Base-by-base conservation (phyloP, 768 basidiomycete genomes). In the Podaxis sp. region DNA sequence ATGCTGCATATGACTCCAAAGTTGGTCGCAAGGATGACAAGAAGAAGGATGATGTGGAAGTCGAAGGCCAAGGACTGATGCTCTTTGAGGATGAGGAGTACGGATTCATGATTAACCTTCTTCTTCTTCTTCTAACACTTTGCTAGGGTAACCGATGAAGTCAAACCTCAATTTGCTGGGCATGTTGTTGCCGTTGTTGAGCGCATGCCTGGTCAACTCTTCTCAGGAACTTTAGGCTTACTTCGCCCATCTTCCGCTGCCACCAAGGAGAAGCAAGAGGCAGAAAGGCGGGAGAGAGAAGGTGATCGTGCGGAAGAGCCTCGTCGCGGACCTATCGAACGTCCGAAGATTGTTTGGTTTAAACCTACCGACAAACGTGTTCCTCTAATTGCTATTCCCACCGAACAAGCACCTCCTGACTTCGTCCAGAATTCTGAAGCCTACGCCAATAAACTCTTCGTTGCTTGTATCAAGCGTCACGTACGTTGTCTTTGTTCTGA, bases 161-260 rank as follows among this genome's bases (percentile, higher is more conserved):
- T 96, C 67, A 98, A 97, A 77, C 97, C 97, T 30, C 94, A 97
- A 69, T 99, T 95, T 71, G 97, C 97, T 11, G 97, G 97, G 4
- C 97, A 99, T 74, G 96, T 99, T 66, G 97, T 99, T 15, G 97
- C 97, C n/a, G 97, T 99, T 64, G 96, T 99, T 41, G 97, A 99
- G 75, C 87, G 97, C 56, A 98, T 98, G 93, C 96, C 96, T 7
- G 96, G 96, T 3, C 97, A 99, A 71, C 86, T 99, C 54, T 99
- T 99, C 80, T 96, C 95, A 36, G 97, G 97, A 13, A 98, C 95
- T 52, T 85, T 99, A 2, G 97, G 96, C 57, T 87, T 98, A 36
- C 82, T 98, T 26, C 91, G 96, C 33, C 96, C 96, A 4, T 97
- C 95, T 24, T 96, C 95, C 54, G 95, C 94, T 49, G 96, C 96